Conservation (phyloP, 371 early-diverging fungal species). For the Rhizopus delemar region DNA sequence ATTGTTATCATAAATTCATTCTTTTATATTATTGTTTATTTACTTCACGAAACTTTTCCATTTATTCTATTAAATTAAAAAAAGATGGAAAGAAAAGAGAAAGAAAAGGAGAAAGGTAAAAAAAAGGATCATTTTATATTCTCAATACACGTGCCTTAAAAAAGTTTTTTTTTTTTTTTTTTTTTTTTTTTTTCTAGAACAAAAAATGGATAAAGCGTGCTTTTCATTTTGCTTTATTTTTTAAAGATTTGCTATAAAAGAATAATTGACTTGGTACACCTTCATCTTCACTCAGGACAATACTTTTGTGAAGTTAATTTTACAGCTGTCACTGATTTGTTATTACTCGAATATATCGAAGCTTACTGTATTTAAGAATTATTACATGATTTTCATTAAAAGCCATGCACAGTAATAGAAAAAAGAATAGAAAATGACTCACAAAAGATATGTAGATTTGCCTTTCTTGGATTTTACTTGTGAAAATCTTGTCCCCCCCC, state of each 20-base stretch:
- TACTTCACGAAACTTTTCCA: slow-evolving; percentile 51
- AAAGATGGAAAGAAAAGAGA: slow-evolving; percentile 16
- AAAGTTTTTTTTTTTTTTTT: background rate
- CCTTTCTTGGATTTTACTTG: background rate
- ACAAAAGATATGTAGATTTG: background rate
- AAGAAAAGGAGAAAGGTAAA: slow-evolving; percentile 14
- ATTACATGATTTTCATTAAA: no score
- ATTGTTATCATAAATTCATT: background rate
- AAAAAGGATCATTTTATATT: slow-evolving; percentile 1
- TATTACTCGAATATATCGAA: no score
- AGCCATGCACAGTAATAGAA: background rate
- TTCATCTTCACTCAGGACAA: no score
- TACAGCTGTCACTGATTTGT: no score
- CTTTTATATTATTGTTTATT: background rate
- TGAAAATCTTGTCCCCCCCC: background rate
- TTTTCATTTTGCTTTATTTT: no score
- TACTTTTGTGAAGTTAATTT: no score
- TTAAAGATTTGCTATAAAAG: no score
- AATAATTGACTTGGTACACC: no score
- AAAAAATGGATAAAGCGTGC: no score
- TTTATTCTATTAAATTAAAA: slow-evolving; percentile 13
- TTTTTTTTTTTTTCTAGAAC: background rate
- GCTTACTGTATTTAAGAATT: no score
- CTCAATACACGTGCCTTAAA: slow-evolving; percentile 2
- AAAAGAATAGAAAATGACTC: background rate